Evolutionary conservation across 768 basidiomycete genomes (phyloP).

Genomic region (Pisolithus orientalis): DNA sequence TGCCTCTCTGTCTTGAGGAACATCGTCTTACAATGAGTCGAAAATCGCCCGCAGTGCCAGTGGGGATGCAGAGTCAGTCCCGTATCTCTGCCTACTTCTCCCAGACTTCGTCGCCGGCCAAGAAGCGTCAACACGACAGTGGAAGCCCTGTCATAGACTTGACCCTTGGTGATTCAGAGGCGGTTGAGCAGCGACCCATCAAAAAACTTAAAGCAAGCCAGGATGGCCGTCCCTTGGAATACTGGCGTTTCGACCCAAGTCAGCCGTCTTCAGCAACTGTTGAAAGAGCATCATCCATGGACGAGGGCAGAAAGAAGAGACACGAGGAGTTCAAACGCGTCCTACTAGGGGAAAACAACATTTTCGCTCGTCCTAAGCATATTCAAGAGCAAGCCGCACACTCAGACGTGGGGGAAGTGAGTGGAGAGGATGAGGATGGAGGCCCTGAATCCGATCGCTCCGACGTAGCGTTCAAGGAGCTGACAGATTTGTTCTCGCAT

Average conservation of each 20-base stretch:
- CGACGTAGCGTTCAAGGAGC: constrained; percentile 40
- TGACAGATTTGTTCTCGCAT: constrained; percentile 43
- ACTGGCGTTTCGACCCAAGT: constrained; percentile 41
- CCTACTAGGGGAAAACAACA: constrained; percentile 42
- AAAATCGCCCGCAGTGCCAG: constrained; percentile 1
- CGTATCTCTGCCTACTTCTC: constrained; percentile 40
- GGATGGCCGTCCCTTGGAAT: constrained; percentile 23
- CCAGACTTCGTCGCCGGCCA: constrained; percentile 10
- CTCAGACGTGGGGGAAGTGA: constrained; percentile 17
- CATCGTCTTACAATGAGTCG: constrained; percentile 13
- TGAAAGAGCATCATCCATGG: not conserved
- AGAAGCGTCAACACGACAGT: constrained; percentile 23
- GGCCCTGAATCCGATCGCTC: constrained; percentile 33
- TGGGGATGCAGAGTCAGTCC: constrained; percentile 22
- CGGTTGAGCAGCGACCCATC: constrained; percentile 17
- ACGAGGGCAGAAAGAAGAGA: constrained; percentile 42
- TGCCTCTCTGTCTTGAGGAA: not conserved
- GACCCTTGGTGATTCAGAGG: constrained; percentile 37
- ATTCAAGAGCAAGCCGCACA: constrained; percentile 8
- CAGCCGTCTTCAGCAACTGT: not conserved
- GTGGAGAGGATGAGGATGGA: constrained; percentile 19
- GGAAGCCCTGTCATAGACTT: constrained; percentile 43
- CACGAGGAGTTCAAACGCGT: constrained; percentile 47
- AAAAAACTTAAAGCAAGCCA: constrained; percentile 24
- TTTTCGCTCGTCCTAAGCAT: constrained; percentile 21